Percentiles rank a stretch among this genome's conserved stretches.
Evolutionary conservation across 1,284 basidiomycete genomes (phyloP).

Genomic region (Leccinum insolens): DNA sequence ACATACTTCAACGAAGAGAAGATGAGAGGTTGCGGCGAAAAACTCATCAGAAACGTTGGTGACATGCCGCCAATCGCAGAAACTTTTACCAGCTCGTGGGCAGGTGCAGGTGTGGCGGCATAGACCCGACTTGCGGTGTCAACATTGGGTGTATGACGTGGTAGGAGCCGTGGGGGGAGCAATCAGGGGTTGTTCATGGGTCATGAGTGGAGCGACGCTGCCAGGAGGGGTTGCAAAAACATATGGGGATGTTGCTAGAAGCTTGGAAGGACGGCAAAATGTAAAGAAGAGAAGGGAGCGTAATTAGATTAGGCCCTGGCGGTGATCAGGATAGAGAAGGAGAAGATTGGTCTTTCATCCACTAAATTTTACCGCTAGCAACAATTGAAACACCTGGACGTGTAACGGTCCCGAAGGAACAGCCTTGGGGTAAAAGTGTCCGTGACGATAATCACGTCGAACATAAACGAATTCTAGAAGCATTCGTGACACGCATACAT

Average conservation of each 20-base stretch:
- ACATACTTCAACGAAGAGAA: constrained; percentile 79
- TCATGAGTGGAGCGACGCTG: constrained; percentile 13
- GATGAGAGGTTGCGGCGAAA: constrained; percentile 86
- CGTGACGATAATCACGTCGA: constrained; percentile 14
- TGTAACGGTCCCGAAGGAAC: background rate
- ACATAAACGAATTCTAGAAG: background rate
- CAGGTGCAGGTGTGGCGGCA: constrained; percentile 20
- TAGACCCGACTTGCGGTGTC: constrained; percentile 24
- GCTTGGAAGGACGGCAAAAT: constrained; percentile 36
- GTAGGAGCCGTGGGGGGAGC: constrained; percentile 12
- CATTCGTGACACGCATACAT: constrained; percentile 4
- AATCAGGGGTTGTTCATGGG: constrained; percentile 17
- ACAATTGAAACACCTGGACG: constrained; percentile 16
- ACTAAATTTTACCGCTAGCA: constrained; percentile 13
- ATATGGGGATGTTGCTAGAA: constrained; percentile 29
- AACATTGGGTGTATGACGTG: constrained; percentile 33
- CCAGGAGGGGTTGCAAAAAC: constrained; percentile 19
- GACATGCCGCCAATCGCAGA: background rate
- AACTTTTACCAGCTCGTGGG: background rate
- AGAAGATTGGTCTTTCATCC: background rate
- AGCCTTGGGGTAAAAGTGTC: background rate
- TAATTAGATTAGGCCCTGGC: background rate
- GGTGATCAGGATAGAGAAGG: constrained; percentile 11
- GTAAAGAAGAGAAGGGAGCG: constrained; percentile 11
- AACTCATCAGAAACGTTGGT: constrained; percentile 91